These are phyloP conservation scores for Miamiensis avidus DNA, from an alignment of 169 alveolate species.

Conservation along the genomic window DNA sequence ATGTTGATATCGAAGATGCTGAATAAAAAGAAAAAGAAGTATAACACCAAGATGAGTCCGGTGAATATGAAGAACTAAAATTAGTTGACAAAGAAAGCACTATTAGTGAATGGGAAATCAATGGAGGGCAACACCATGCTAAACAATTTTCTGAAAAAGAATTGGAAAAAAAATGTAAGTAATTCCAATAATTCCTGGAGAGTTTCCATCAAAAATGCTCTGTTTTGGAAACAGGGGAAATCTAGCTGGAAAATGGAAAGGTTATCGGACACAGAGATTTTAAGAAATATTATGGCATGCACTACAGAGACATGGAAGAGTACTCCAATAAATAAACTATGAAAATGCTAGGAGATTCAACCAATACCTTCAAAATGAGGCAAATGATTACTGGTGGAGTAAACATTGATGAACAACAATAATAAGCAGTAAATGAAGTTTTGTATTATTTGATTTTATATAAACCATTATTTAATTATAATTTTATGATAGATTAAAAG, in stretches of 20 bases:
- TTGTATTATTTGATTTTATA: too few relatives aligned
- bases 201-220: conserved; percentile 4
- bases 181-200: conserved; percentile 20
- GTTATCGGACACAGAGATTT: conserved; percentile 41
- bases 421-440: too few relatives aligned
- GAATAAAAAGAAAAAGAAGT: conserved; percentile 5
- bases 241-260: conserved; percentile 34
- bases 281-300: conserved; percentile 14
- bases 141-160: neutral
- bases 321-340: too few relatives aligned
- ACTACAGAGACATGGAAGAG: conserved; percentile 13
- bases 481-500: too few relatives aligned
- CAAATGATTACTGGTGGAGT: too few relatives aligned
- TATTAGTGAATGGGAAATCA: neutral
- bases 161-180: conserved; percentile 10
- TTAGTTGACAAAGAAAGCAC: neutral
- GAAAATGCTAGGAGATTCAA: neutral
- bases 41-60: conserved; percentile 3
- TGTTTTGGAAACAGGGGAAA: conserved; percentile 26
- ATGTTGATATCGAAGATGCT: neutral
- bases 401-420: too few relatives aligned
- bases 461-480: too few relatives aligned
- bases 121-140: neutral
- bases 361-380: too few relatives aligned
- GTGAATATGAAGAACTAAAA: conserved; percentile 1